Evolutionary conservation across 1,284 basidiomycete species (phyloP).

Genomic region (Pseudozyma sp.): DNA sequence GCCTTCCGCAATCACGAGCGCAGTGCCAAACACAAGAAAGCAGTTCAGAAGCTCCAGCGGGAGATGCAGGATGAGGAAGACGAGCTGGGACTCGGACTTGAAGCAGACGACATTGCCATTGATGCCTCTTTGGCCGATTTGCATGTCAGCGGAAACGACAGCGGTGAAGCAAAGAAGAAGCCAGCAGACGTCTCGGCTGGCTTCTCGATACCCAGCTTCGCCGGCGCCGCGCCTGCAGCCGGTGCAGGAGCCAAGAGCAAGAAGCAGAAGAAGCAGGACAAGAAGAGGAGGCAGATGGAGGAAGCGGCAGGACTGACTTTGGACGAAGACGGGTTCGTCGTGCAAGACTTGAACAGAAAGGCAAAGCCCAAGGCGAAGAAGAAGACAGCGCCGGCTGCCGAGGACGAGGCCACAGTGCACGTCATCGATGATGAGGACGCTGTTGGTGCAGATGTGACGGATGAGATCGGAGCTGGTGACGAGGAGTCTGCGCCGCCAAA

Average conservation of each 20-base stretch:
- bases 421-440: slow-evolving; percentile 29
- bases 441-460: slow-evolving; percentile 13
- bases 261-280: slow-evolving; percentile 60
- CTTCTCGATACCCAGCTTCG: slow-evolving; percentile 40
- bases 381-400: slow-evolving; percentile 1
- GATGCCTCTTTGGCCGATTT: slow-evolving; percentile 37
- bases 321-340: slow-evolving; percentile 47
- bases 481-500: slow-evolving; percentile 28
- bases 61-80: slow-evolving; percentile 84
- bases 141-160: slow-evolving; percentile 16
- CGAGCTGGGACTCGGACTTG: slow-evolving; percentile 72
- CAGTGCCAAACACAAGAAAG: slow-evolving; percentile 91
- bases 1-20: slow-evolving; percentile 97
- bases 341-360: slow-evolving; percentile 45
- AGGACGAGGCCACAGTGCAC: slow-evolving; percentile 9
- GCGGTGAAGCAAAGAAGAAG: slow-evolving; percentile 12
- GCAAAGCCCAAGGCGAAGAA: slow-evolving; percentile 19
- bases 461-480: slow-evolving; percentile 21
- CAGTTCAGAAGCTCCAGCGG: slow-evolving; percentile 72
- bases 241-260: slow-evolving; percentile 42
- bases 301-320: slow-evolving; percentile 31
- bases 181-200: slow-evolving; percentile 31
- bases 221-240: slow-evolving; percentile 8
- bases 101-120: slow-evolving; percentile 32
- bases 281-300: slow-evolving; percentile 52